Evolutionary conservation across 2,329 filamentous ascomycete genomes (phyloP), one percentile per base, ranked within the genome.

Genomic region (Lachnellula willkommii): DNA sequence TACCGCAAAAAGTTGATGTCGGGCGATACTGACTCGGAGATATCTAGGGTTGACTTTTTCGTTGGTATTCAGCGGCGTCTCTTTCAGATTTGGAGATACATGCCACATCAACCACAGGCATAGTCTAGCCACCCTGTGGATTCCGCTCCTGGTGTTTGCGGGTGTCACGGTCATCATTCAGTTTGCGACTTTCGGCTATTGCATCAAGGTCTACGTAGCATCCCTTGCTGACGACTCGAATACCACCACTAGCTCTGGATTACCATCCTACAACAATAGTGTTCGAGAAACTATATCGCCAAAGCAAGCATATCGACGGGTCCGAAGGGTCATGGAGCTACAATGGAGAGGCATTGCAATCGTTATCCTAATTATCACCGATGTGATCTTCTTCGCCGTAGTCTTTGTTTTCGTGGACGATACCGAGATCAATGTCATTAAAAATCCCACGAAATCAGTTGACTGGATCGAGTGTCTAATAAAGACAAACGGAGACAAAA

Each of bases 321-420:
- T 99, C 39, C 85, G 85, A 61, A 87, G 91, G 63, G 91, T 97
- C 17, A 81, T 99, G 39, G 84, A 89, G 69, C 82, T 97, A 4
- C 94, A 99, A 72, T 99, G 94, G 94, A 83, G 93, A 64, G 93
- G 92, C 46, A 93, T 96, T 58, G 83, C 85, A 45, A 89, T 97
- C 58, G 91, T 96, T 14, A 77, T 95, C 52, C 87, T 96, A 69
- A 95, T 97, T 64, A 82, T 96, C 56, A 82, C 84, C 57, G 92
- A 97, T 69, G 90, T 97, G 60, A 85, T 96, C 66, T 96, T 96
- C 78, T 96, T 97, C 73, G 87, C 92, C 2, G 78, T 96, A 47
- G 81, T 96, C 53, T 97, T 97, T 69, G 87, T 97, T 49, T 89
- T 90, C 69, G 82, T 96, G 68, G 89, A 95, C 72, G 87, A 87